Percentiles rank a stretch among this genome's conserved stretches.
Conservation (phyloP, 2,329 filamentous ascomycete species). For the Cercospora nicotianae region DNA sequence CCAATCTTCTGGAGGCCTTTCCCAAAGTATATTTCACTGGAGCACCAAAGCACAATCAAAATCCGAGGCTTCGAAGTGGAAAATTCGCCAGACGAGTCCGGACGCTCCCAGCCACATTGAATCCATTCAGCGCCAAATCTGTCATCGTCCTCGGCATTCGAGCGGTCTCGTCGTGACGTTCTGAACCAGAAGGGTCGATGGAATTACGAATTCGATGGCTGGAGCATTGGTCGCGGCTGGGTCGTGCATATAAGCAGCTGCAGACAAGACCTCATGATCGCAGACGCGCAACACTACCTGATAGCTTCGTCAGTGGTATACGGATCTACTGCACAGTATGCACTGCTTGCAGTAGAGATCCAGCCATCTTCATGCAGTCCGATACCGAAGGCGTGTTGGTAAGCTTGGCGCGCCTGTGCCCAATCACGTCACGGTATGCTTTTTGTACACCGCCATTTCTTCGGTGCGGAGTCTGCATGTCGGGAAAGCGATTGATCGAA, state of each 20-base stretch:
- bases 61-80: background rate
- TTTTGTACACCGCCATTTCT: conserved; percentile 9
- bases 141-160: background rate
- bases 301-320: background rate
- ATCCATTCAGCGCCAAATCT: background rate
- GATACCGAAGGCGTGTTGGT: background rate
- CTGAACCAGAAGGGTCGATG: background rate
- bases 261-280: background rate
- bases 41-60: background rate
- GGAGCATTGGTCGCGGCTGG: background rate
- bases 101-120: background rate
- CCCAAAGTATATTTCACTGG: background rate
- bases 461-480: conserved; percentile 1
- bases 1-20: background rate
- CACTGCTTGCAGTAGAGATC: conserved; percentile 1
- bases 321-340: background rate
- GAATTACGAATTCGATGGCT: background rate
- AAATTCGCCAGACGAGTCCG: background rate
- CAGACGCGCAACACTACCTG: background rate
- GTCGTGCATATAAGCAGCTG: conserved; percentile 2
- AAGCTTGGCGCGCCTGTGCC: background rate
- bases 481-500: background rate
- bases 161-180: background rate
- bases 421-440: background rate
- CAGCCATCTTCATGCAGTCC: background rate